These are phyloP conservation scores for Magnaporthales sp. DNA, from an alignment of 2,329 filamentous ascomycete species.

Conservation along the genomic window DNA sequence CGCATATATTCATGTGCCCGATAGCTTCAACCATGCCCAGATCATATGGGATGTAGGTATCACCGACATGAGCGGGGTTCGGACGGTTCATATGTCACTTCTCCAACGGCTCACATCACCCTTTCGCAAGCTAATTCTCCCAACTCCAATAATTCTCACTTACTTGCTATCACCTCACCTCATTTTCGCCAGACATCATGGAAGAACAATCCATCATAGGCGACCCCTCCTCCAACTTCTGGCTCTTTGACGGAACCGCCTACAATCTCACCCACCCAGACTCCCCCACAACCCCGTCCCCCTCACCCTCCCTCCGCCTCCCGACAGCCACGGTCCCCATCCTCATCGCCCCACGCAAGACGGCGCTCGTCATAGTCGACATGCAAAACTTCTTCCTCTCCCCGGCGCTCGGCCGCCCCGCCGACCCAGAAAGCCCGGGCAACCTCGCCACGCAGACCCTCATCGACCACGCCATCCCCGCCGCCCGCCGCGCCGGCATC, in stretches of 20 bases:
- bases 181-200: background rate
- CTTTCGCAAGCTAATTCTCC: background rate
- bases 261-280: background rate
- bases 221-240: background rate
- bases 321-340: background rate
- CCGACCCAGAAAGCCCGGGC: constrained; percentile 23
- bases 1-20: background rate
- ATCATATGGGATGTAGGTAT: background rate
- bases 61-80: background rate
- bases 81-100: background rate
- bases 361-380: constrained; percentile 29
- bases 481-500: constrained; percentile 3
- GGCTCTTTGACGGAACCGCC: background rate
- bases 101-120: background rate
- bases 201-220: background rate
- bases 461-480: constrained; percentile 5
- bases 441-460: constrained; percentile 15
- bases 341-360: constrained; percentile 10
- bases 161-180: background rate
- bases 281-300: background rate
- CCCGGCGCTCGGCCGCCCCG: background rate
- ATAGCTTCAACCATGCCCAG: background rate
- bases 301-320: background rate
- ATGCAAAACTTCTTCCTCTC: constrained; percentile 32
- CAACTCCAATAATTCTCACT: background rate